Percentiles rank a stretch among this genome's conserved stretches.
These are phyloP conservation scores for Trichoderma atroviride DNA, from an alignment of 2,329 filamentous ascomycete genomes.

Conservation along the genomic window DNA sequence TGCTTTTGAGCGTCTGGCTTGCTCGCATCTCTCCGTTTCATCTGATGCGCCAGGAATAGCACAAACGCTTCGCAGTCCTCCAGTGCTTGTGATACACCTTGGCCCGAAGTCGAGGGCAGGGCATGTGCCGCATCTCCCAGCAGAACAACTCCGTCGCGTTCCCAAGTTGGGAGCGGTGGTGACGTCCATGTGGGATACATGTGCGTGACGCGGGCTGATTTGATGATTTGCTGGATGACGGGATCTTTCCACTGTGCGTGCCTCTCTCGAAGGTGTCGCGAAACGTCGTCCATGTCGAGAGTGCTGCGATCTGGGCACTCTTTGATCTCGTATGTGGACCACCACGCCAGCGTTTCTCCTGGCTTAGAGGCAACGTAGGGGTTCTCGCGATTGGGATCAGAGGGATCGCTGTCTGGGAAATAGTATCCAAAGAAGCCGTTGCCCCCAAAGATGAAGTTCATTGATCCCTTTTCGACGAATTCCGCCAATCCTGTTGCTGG, in stretches of 20 bases:
- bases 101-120: conserved; percentile 30
- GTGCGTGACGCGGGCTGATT: conserved; percentile 22
- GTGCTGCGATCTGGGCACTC: conserved; percentile 28
- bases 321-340: conserved; percentile 30
- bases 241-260: conserved; percentile 31
- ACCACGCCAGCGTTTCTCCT: conserved; percentile 30
- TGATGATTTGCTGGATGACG: conserved; percentile 28
- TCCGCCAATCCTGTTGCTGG: conserved; percentile 26
- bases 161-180: conserved; percentile 31
- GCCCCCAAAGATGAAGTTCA: conserved; percentile 32
- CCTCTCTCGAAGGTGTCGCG: conserved; percentile 28
- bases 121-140: conserved; percentile 33
- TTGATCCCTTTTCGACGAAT: conserved; percentile 30
- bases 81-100: conserved; percentile 31
- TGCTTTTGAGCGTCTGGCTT: conserved; percentile 15
- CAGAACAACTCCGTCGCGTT: conserved; percentile 31
- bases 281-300: conserved; percentile 30
- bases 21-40: background rate
- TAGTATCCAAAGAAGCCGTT: conserved; percentile 34
- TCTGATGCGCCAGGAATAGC: conserved; percentile 28
- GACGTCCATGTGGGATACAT: conserved; percentile 33
- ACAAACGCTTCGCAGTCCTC: conserved; percentile 31
- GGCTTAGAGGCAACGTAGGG: conserved; percentile 30
- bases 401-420: conserved; percentile 27
- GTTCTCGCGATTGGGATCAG: conserved; percentile 29